Evolutionary conservation across 2,329 filamentous ascomycete species (phyloP).

Genomic region (Laburnicola sp.): DNA sequence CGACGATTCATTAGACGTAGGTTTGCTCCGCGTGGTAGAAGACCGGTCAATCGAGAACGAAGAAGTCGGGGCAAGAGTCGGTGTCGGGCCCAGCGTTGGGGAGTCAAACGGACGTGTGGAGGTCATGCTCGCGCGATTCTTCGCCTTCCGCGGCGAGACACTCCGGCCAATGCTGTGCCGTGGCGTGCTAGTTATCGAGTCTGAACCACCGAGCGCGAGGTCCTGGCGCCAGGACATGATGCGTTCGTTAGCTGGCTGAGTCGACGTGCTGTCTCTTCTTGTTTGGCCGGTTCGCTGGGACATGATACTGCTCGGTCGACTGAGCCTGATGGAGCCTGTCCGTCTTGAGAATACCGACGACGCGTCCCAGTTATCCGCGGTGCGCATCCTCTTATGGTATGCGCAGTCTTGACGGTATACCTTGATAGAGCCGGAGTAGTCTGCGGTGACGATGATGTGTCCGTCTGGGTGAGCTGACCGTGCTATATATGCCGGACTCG

Average conservation of each 20-base stretch:
- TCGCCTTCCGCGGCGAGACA: background rate
- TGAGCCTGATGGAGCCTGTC: conserved; percentile 57
- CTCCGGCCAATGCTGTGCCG: conserved; percentile 5
- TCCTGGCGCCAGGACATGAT: conserved; percentile 2
- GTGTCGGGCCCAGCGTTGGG: background rate
- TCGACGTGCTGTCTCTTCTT: conserved; percentile 51
- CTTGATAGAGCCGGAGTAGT: conserved; percentile 86
- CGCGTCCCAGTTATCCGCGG: conserved; percentile 72
- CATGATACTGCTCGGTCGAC: conserved; percentile 56
- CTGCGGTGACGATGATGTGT: conserved; percentile 89
- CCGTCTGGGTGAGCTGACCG: conserved; percentile 76
- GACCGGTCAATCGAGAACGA: background rate
- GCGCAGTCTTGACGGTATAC: conserved; percentile 96
- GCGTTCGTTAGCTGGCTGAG: conserved; percentile 62
- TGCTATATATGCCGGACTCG: conserved; percentile 75
- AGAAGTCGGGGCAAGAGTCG: background rate
- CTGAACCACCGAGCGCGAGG: background rate
- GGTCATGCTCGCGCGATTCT: background rate
- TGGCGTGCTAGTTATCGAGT: background rate
- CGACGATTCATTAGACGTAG: background rate
- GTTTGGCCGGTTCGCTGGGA: conserved; percentile 56
- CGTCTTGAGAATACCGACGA: conserved; percentile 75
- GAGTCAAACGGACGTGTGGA: background rate
- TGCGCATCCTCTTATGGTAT: conserved; percentile 68
- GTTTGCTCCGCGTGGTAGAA: background rate